These are phyloP conservation scores for Neoascochyta sp. DNA, from an alignment of 2,329 filamentous ascomycete genomes.

Conservation along the genomic window DNA sequence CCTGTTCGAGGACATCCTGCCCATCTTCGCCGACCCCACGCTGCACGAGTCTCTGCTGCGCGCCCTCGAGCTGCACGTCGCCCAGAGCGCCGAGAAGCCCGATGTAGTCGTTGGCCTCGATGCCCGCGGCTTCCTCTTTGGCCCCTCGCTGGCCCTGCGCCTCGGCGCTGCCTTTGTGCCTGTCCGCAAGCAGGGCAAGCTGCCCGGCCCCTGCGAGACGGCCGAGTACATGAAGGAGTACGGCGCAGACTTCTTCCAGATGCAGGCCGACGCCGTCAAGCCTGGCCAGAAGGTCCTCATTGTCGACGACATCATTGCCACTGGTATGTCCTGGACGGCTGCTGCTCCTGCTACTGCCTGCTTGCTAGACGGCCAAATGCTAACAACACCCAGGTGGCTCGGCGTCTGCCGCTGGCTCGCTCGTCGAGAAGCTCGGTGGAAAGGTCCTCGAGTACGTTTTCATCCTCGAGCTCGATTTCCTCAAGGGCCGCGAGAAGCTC, in stretches of 20 bases:
- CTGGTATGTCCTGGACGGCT: conserved; percentile 59
- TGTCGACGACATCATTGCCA: conserved; percentile 98
- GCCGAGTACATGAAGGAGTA: conserved; percentile 94
- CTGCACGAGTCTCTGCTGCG: conserved; percentile 75
- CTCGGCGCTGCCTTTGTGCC: conserved; percentile 86
- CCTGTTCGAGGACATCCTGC: conserved; percentile 96
- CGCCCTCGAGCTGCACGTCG: conserved; percentile 79
- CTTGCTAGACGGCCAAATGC: conserved; percentile 1
- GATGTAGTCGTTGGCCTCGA: conserved; percentile 94
- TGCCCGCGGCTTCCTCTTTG: conserved; percentile 92
- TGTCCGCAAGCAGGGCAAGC: conserved; percentile 91
- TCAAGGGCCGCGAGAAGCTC: conserved; percentile 89
- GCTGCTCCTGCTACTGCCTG: neutral
- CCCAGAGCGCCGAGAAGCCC: conserved; percentile 59
- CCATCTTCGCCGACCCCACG: conserved; percentile 76
- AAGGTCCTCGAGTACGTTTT: conserved; percentile 87
- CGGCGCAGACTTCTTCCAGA: conserved; percentile 91
- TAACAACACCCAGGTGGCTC: conserved; percentile 67
- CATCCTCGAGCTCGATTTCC: conserved; percentile 90
- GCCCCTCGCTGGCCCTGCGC: conserved; percentile 78
- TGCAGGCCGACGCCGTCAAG: conserved; percentile 82
- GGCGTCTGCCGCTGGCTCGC: conserved; percentile 78
- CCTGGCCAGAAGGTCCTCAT: conserved; percentile 85
- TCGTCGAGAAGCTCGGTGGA: conserved; percentile 83
- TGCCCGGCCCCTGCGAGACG: conserved; percentile 83